phyloP scores from a whole-genome alignment of 441 rosid species.

The Bruguiera hainesii region DNA sequence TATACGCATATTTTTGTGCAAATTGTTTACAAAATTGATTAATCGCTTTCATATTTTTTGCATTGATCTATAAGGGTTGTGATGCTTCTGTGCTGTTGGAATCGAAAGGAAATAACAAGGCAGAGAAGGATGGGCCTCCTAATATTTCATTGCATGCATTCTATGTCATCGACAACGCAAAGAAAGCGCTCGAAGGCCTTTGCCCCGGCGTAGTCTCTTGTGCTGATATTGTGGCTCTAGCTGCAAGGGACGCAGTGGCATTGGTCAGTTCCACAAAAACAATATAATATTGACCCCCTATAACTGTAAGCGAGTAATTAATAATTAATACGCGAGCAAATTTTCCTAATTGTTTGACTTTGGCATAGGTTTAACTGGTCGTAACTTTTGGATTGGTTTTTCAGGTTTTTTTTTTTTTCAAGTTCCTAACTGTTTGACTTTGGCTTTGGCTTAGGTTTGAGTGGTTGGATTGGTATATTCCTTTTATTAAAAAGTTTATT shows the following conservation, averaged over 20 bases:
- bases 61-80: conserved; percentile 38
- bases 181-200: conserved; percentile 38
- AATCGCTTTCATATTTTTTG: too few relatives aligned
- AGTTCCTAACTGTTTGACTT: too few relatives aligned
- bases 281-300: not conserved
- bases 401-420: too few relatives aligned
- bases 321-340: too few relatives aligned
- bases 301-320: too few relatives aligned
- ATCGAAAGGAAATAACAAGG: conserved; percentile 40
- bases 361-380: too few relatives aligned
- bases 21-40: not conserved
- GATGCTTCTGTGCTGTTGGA: conserved; percentile 57
- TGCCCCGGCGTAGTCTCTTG: conserved; percentile 70
- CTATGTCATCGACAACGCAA: conserved; percentile 54
- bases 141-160: conserved; percentile 58
- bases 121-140: conserved; percentile 64
- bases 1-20: not conserved
- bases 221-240: conserved; percentile 62
- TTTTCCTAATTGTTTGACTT: too few relatives aligned
- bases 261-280: conserved; percentile 29
- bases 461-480: too few relatives aligned
- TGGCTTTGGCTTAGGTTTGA: too few relatives aligned
- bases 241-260: conserved; percentile 56
- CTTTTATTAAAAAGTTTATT: too few relatives aligned
- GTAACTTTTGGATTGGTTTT: too few relatives aligned